Evolutionary conservation across 257 asterid species (phyloP).

Genomic region (Salvia splendens): DNA sequence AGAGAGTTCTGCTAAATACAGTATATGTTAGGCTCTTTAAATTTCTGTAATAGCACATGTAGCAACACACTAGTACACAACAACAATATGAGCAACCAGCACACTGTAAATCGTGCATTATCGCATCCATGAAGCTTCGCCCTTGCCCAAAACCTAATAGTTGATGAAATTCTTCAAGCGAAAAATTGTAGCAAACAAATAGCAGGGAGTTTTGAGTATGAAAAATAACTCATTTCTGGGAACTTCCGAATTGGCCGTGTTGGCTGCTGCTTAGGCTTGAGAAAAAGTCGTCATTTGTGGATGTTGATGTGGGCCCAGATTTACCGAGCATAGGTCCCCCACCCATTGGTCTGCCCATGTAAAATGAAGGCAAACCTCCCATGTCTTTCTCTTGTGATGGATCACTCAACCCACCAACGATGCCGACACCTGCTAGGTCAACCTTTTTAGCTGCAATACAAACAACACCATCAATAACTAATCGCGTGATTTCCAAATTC

Average conservation of each 20-base stretch:
- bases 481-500: neutral
- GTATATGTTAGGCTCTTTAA: neutral
- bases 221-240: constrained; percentile 54
- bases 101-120: constrained; percentile 10
- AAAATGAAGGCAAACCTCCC: constrained; percentile 59
- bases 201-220: neutral
- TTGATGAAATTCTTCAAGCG: constrained; percentile 29
- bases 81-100: constrained; percentile 14
- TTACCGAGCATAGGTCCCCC: constrained; percentile 56
- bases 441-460: constrained; percentile 74
- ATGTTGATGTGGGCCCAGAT: constrained; percentile 49
- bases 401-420: constrained; percentile 64
- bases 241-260: constrained; percentile 63
- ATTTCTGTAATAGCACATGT: constrained; percentile 10
- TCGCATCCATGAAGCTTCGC: constrained; percentile 22
- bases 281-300: constrained; percentile 60
- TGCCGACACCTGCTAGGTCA: constrained; percentile 79
- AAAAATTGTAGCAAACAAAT: constrained; percentile 14
- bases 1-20: too few species aligned
- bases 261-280: constrained; percentile 67
- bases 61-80: constrained; percentile 17
- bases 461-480: constrained; percentile 6
- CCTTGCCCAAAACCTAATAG: constrained; percentile 27
- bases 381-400: constrained; percentile 62
- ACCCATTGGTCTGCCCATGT: constrained; percentile 67